These are phyloP conservation scores for Clarireedia monteithiana DNA, from an alignment of 2,329 filamentous ascomycete genomes.

Conservation along the genomic window DNA sequence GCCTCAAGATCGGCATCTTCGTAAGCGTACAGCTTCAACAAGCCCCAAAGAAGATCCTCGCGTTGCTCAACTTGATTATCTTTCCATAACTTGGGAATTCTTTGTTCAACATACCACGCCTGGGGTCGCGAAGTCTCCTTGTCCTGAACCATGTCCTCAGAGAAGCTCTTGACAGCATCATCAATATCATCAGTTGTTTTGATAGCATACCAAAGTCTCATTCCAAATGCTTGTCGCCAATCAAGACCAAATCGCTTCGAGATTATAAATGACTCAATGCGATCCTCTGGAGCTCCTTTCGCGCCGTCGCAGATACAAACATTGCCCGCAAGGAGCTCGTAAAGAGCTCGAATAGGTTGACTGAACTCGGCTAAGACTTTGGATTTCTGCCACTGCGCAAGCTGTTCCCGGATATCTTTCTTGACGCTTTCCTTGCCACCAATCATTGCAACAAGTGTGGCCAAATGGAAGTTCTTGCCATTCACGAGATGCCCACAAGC, in stretches of 20 bases:
- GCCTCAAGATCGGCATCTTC: conserved; percentile 56
- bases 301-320: conserved; percentile 76
- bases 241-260: conserved; percentile 77
- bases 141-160: conserved; percentile 63
- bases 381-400: conserved; percentile 75
- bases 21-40: conserved; percentile 73
- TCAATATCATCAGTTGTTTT: conserved; percentile 60
- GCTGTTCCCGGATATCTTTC: conserved; percentile 69
- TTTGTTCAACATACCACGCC: conserved; percentile 62
- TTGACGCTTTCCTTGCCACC: conserved; percentile 63
- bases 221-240: conserved; percentile 89
- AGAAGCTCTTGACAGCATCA: conserved; percentile 64
- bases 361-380: conserved; percentile 83
- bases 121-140: conserved; percentile 61
- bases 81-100: conserved; percentile 50
- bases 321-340: conserved; percentile 83
- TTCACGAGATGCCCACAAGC: conserved; percentile 75
- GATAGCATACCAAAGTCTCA: conserved; percentile 84
- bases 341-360: conserved; percentile 76
- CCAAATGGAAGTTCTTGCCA: conserved; percentile 74
- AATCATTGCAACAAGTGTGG: conserved; percentile 75
- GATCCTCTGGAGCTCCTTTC: conserved; percentile 68
- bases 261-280: conserved; percentile 71
- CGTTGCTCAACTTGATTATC: conserved; percentile 49
- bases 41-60: conserved; percentile 79